These are phyloP conservation scores for Coniochaeta ligniaria DNA, from an alignment of 2,329 filamentous ascomycete species.

Conservation along the genomic window DNA sequence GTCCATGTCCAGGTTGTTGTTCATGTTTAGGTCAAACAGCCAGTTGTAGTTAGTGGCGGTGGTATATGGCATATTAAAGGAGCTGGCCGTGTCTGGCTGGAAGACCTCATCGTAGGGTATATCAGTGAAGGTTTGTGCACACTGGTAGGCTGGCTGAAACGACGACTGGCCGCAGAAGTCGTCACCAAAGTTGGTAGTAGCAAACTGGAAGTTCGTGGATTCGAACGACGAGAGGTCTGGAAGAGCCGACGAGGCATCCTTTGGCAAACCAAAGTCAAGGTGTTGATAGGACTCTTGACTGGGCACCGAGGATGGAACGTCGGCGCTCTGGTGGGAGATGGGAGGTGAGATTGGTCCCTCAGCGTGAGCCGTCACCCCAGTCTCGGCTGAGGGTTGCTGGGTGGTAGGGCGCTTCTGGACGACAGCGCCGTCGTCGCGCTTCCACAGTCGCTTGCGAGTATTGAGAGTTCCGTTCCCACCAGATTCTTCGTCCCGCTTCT, in stretches of 20 bases:
- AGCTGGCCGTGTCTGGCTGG: slow-evolving; percentile 54
- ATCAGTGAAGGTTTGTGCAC: slow-evolving; percentile 14
- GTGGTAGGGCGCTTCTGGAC: slow-evolving; percentile 31
- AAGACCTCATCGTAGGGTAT: slow-evolving; percentile 46
- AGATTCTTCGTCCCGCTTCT: slow-evolving; percentile 47
- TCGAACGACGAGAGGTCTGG: neutral
- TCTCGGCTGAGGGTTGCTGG: neutral
- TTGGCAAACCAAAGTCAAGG: neutral
- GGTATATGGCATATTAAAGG: slow-evolving; percentile 59
- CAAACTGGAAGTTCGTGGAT: neutral
- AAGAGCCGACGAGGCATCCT: neutral
- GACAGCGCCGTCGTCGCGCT: slow-evolving; percentile 43
- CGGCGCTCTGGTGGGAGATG: neutral
- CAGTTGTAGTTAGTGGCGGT: slow-evolving; percentile 57
- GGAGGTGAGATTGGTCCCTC: neutral
- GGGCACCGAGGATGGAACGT: neutral
- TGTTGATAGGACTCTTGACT: neutral
- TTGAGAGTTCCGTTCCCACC: slow-evolving; percentile 44
- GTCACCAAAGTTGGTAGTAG: neutral
- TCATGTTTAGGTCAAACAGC: slow-evolving; percentile 51
- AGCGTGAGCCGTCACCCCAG: slow-evolving; percentile 10
- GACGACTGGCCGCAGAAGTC: neutral
- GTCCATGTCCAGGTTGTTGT: neutral
- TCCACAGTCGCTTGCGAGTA: slow-evolving; percentile 50
- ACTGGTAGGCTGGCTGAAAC: slow-evolving; percentile 8